phyloP scores from a whole-genome alignment of 2,329 filamentous ascomycete genomes.

The Thelonectria blattea region DNA sequence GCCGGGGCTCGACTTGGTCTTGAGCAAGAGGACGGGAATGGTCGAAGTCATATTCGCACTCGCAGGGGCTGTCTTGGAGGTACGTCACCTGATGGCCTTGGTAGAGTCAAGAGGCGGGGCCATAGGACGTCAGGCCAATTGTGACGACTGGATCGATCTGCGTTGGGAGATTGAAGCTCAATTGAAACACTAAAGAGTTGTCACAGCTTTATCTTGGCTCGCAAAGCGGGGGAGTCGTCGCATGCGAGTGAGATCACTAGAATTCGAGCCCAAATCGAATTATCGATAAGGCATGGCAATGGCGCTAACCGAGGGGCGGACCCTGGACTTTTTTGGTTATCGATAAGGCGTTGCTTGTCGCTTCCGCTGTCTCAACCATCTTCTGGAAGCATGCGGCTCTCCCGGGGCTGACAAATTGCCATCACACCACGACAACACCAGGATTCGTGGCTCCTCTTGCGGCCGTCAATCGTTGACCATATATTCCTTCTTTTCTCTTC shows the following conservation, averaged over 20 bases:
- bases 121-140: background rate
- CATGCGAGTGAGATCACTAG: conserved; percentile 10
- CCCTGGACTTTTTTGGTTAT: conserved; percentile 6
- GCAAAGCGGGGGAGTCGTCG: background rate
- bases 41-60: conserved; percentile 24
- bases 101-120: conserved; percentile 18
- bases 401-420: conserved; percentile 33
- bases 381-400: conserved; percentile 2
- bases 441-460: conserved; percentile 6
- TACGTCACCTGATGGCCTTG: conserved; percentile 11
- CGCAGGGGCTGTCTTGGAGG: background rate
- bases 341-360: conserved; percentile 9
- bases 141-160: background rate
- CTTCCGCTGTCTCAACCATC: background rate
- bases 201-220: background rate
- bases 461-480: background rate
- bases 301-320: background rate
- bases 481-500: conserved; percentile 8
- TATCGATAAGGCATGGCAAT: conserved; percentile 7
- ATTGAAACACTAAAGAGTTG: background rate
- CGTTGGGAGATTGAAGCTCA: background rate
- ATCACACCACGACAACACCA: conserved; percentile 27
- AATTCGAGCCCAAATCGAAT: background rate
- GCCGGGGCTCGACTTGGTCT: conserved; percentile 74
- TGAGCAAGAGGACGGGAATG: conserved; percentile 71